Evolutionary conservation across 2,329 filamentous ascomycete species (phyloP), one percentile per base, ranked within the genome.

Genomic region (Cytospora leucostoma): DNA sequence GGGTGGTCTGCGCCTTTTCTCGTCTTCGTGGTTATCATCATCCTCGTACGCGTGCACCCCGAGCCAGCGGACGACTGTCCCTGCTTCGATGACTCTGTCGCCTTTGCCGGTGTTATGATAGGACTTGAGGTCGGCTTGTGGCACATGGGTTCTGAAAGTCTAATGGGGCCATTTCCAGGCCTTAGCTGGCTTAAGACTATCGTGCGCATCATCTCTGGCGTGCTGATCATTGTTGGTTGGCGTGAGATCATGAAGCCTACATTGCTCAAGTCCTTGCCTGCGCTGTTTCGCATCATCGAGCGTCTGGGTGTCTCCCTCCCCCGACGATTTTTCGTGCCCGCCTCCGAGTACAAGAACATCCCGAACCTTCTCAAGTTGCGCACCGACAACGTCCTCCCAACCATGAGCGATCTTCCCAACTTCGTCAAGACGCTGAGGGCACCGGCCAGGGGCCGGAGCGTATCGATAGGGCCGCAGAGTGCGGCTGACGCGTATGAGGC

Each of bases 31-130:
- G 72, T 88, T 21, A 85, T 97, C 53, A 82, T 95, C 62, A 78
- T 89, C 8, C 82, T 97, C 8, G 90, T 98, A 32, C 88, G 94
- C 63, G 88, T 97, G 37, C 94, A 99, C 71, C 95, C 95, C 0
- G 95, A 99, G 72, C 95, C 95, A 0, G 95, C 93, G 1, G 95
- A 99, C 74, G 92, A 97, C 74, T 99, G 95, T 69, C 94, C 94
- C 5, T 98, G 94, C 75, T 98, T 96, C 73, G 94, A 98, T 73
- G 94, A 98, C 77, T 96, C 92, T 70, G 92, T 98, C 56, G 89
- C 93, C 4, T 98, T 98, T 76, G 89, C 92, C 21, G 94, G 92
- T 1, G 93, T 97, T 27, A 83, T 96, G 61, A 91, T 97, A 70
- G 95, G 95, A 0, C 80, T 92, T 54, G 90, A 96, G 71, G 77